A percentile compares a stretch with the other conserved stretches of the same genome.
Conservation (phyloP, 2,329 filamentous ascomycete genomes). For the Phoma sp. region DNA sequence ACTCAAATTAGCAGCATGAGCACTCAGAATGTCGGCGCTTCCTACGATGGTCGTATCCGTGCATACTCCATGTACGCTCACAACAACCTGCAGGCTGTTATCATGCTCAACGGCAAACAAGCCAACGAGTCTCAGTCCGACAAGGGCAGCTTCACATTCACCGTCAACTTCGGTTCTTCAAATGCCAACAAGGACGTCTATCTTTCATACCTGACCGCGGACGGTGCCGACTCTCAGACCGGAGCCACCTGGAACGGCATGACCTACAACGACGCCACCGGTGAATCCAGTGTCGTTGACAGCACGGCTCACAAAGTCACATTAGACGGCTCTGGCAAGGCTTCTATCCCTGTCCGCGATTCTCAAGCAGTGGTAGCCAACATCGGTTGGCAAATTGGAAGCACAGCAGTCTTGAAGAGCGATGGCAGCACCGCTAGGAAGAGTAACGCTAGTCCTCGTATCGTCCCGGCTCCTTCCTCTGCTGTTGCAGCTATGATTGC, state of each 20-base stretch:
- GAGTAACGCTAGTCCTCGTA: conserved; percentile 31
- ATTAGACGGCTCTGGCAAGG: conserved; percentile 29
- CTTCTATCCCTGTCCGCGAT: conserved; percentile 48
- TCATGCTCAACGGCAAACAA: conserved; percentile 55
- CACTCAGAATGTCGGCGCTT: conserved; percentile 37
- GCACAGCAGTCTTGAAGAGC: conserved; percentile 36
- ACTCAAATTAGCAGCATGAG: conserved; percentile 51
- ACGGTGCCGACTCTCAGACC: conserved; percentile 52
- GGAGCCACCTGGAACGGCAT: conserved; percentile 57
- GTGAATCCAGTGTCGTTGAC: conserved; percentile 47
- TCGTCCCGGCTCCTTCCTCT: conserved; percentile 13
- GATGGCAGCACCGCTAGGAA: conserved; percentile 36
- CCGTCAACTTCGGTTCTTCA: conserved; percentile 49
- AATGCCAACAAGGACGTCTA: conserved; percentile 53
- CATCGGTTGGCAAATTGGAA: conserved; percentile 49
- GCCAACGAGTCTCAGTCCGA: conserved; percentile 49
- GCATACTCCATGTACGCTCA: conserved; percentile 55
- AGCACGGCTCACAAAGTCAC: conserved; percentile 38
- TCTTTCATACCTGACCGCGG: conserved; percentile 55
- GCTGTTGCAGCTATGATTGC: conserved; percentile 19
- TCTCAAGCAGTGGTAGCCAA: conserved; percentile 56
- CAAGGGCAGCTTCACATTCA: conserved; percentile 51
- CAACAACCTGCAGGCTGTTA: conserved; percentile 50
- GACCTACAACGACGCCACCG: conserved; percentile 51
- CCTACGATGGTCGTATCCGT: conserved; percentile 51